Base-by-base conservation (phyloP, 2,329 filamentous ascomycete genomes). In the Tricladium varicosporioides region DNA sequence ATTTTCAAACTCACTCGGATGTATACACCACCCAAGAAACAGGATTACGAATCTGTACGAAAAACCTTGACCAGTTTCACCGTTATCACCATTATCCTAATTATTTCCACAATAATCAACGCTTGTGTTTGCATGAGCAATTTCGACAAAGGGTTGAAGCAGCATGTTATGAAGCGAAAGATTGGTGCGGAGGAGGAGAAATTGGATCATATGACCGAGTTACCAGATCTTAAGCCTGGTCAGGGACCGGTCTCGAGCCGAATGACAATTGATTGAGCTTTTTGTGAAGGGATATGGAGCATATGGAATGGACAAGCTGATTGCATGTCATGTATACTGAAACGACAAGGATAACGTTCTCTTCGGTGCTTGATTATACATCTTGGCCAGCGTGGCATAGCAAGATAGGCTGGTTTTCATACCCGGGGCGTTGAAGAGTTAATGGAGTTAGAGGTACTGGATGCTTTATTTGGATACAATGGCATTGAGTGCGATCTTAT, bases 1-100 rank as follows among this genome's bases (percentile, higher is more conserved):
- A 83, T 96, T 71, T 99, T 97, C 84, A 99, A 99, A 80, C 85
- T 99, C 54, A 88, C 94, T 58, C 90, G 94, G 71, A 99, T 99
- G 85, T 99, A 96, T 74, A 85, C 88, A 65, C 77, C 83, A 10
- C 72, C 72, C 45, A 82, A 84, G 65, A 72, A 71, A 51, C 54
- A 71, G 1, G 79, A 84, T 63, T 99, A 97, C 76, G 71, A 80
- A 51, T 87, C 93, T 4, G 93, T 94, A 40, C 84, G 88, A 60
- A 89, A 88, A 69, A 93, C 89, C 14, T 80, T 99, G 69, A 97
- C 93, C 5, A 91, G 92, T 58, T 99, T 99, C 69, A 93, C 94
- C 51, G 86, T 96, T 61, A 87, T 99, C 67, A 97, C 94, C 43
- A 90, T 99, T 58, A 75, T 95, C 27, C 78, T 97, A 59, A 91